These are phyloP conservation scores for Flaveria sonorensis DNA, from an alignment of 129 eudicot genomes.

Conservation along the genomic window DNA sequence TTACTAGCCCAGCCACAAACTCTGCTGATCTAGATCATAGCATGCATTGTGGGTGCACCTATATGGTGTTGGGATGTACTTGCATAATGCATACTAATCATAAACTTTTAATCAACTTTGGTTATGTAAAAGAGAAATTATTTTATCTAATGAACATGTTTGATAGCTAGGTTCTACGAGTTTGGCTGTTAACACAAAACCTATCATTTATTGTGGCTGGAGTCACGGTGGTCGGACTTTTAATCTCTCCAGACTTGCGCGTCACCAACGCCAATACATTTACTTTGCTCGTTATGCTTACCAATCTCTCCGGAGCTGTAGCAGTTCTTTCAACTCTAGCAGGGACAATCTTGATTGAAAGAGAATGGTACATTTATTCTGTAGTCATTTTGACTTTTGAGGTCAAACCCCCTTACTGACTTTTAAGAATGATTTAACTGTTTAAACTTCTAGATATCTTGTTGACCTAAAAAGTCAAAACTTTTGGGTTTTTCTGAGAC, in stretches of 20 bases:
- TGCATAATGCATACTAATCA: not conserved
- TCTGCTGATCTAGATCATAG: too few species aligned
- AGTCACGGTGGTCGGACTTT: conserved; percentile 59
- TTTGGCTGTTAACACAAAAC: conserved; percentile 79
- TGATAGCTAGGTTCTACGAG: conserved; percentile 69
- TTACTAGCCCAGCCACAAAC: too few species aligned
- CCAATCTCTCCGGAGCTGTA: conserved; percentile 79
- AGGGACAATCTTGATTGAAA: conserved; percentile 91
- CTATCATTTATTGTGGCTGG: conserved; percentile 86
- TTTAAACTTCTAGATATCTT: too few species aligned
- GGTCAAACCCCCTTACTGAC: too few species aligned
- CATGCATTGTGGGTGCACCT: not conserved
- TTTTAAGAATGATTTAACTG: too few species aligned
- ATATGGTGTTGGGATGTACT: not conserved
- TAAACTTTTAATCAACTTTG: not conserved
- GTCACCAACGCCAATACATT: conserved; percentile 44
- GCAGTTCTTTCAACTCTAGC: conserved; percentile 95
- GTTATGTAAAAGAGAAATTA: not conserved
- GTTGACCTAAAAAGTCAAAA: too few species aligned
- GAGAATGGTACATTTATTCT: conserved; percentile 73
- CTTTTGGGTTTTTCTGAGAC: too few species aligned
- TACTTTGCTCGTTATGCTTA: conserved; percentile 46
- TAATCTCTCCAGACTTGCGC: conserved; percentile 52
- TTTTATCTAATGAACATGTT: not conserved
- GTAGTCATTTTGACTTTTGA: not conserved